A percentile compares a stretch with the other conserved stretches of the same genome.
Conservation (phyloP, 1,284 basidiomycete species). For the Phylloboletellus chloephorus region DNA sequence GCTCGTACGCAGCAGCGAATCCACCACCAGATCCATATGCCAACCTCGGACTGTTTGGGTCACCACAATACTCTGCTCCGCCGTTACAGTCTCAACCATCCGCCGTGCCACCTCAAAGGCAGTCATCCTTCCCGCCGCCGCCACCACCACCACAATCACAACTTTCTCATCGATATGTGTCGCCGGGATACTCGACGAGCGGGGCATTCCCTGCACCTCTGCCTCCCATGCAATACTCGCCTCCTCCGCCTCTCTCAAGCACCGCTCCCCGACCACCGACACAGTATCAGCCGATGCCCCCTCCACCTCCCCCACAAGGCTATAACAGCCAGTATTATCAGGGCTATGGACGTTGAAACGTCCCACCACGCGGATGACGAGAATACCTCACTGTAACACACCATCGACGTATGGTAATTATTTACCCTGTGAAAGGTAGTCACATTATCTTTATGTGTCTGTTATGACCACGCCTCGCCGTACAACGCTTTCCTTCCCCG, state of each 20-base stretch:
- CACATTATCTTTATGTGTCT: no score
- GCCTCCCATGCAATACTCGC: slow-evolving; percentile 23
- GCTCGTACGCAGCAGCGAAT: slow-evolving; percentile 27
- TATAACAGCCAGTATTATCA: slow-evolving; percentile 21
- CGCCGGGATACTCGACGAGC: slow-evolving; percentile 23
- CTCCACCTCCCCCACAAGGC: slow-evolving; percentile 31
- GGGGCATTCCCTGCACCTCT: slow-evolving; percentile 32
- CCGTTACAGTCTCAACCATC: slow-evolving; percentile 14
- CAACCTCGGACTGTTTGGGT: slow-evolving; percentile 41
- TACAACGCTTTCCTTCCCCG: slow-evolving; percentile 43
- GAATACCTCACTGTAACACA: no score
- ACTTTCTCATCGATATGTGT: slow-evolving; percentile 18
- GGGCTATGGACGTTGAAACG: slow-evolving; percentile 27
- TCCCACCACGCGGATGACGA: no score
- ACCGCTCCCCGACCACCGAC: slow-evolving; percentile 11
- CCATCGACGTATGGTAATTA: no score
- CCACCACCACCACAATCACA: slow-evolving; percentile 31
- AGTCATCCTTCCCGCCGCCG: slow-evolving; percentile 26
- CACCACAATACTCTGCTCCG: slow-evolving; percentile 17
- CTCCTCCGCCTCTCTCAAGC: slow-evolving; percentile 22
- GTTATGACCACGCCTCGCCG: slow-evolving; percentile 26
- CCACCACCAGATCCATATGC: slow-evolving; percentile 50
- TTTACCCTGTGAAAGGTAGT: no score
- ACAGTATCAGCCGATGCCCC: slow-evolving; percentile 29
- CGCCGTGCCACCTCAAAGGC: slow-evolving; percentile 23